Evolutionary conservation across 305 asterid species (phyloP).

Genomic region (Solanum hybrid): DNA sequence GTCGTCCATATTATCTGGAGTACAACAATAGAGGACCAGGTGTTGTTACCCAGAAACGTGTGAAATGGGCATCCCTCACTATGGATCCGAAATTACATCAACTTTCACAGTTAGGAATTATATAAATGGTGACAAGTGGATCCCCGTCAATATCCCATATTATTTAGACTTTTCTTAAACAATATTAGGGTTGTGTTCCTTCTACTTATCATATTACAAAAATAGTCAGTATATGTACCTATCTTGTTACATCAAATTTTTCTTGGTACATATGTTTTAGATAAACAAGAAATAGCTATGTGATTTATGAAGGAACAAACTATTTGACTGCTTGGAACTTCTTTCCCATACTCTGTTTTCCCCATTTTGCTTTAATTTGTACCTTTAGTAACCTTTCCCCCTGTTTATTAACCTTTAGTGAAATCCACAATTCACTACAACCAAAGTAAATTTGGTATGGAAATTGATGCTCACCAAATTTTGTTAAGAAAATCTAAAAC

Average conservation of each 20-base stretch:
- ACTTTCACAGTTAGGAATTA: not conserved
- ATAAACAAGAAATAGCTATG: not conserved
- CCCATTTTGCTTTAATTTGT: not conserved
- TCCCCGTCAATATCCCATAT: not conserved
- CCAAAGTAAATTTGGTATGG: too few relatives aligned
- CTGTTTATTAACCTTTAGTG: too few relatives aligned
- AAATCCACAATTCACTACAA: too few relatives aligned
- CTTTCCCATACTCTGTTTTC: not conserved
- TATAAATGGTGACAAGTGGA: not conserved
- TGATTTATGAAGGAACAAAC: not conserved
- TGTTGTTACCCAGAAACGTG: not conserved
- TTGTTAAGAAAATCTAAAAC: too few relatives aligned
- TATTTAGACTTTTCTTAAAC: not conserved
- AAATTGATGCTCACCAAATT: too few relatives aligned
- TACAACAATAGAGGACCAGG: not conserved
- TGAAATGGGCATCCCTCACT: not conserved
- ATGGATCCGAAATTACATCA: not conserved
- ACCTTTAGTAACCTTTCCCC: too few relatives aligned
- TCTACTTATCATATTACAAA: not conserved
- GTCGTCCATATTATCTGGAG: not conserved
- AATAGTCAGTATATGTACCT: not conserved
- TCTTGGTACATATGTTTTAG: not conserved
- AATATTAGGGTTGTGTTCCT: not conserved
- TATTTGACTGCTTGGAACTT: not conserved
- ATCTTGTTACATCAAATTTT: not conserved